These are phyloP conservation scores for Catunica adiposa DNA, from an alignment of 2,329 filamentous ascomycete genomes.

Conservation along the genomic window DNA sequence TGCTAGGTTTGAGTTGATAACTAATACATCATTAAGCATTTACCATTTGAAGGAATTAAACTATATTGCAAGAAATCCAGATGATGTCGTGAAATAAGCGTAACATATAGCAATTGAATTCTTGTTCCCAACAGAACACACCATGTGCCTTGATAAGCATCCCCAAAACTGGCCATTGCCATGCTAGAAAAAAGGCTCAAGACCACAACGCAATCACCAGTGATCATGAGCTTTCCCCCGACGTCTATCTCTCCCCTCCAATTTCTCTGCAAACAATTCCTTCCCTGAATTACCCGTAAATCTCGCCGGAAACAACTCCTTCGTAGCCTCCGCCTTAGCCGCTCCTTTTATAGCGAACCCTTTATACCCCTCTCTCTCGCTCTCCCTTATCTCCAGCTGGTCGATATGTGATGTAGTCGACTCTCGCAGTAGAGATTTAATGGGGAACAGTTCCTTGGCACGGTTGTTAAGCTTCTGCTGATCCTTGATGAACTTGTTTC, in stretches of 20 bases:
- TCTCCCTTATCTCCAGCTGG: neutral
- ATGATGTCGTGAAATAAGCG: neutral
- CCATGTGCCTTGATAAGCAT: too few relatives aligned
- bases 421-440: conserved; percentile 7
- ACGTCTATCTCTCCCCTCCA: conserved; percentile 39
- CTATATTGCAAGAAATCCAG: neutral
- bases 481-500: conserved; percentile 22
- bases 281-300: conserved; percentile 39
- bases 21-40: too few relatives aligned
- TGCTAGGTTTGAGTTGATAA: too few relatives aligned
- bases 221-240: conserved; percentile 57
- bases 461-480: conserved; percentile 20
- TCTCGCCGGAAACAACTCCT: conserved; percentile 15
- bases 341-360: conserved; percentile 13
- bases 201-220: conserved; percentile 21
- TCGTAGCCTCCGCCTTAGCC: neutral
- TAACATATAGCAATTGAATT: too few relatives aligned
- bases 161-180: too few relatives aligned
- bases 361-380: neutral
- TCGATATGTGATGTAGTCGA: conserved; percentile 13
- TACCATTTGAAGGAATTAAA: too few relatives aligned
- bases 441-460: conserved; percentile 26
- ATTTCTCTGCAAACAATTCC: conserved; percentile 48
- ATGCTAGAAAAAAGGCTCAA: too few relatives aligned
- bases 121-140: neutral